Evolutionary conservation across 805 yeast species (phyloP).

Genomic region (Starmerella vitae): DNA sequence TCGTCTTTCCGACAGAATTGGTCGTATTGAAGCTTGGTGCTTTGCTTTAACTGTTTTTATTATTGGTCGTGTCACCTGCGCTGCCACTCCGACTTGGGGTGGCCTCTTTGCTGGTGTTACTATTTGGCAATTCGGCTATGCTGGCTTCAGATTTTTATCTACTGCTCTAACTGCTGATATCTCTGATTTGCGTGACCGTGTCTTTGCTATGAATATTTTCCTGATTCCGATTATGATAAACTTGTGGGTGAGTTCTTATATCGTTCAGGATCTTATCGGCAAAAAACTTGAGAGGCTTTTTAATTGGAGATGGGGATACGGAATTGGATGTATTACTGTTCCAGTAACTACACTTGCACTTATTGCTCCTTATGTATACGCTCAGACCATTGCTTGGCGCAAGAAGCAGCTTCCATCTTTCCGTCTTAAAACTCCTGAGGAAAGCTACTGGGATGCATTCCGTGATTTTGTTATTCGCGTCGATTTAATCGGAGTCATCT

Average conservation of each 20-base stretch:
- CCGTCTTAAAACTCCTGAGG: constrained; percentile 13
- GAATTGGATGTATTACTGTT: constrained; percentile 66
- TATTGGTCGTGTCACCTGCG: constrained; percentile 51
- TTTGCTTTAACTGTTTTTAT: constrained; percentile 41
- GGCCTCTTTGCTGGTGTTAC: constrained; percentile 54
- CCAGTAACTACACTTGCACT: constrained; percentile 52
- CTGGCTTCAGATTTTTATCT: constrained; percentile 47
- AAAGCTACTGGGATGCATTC: constrained; percentile 25
- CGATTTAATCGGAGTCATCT: constrained; percentile 49
- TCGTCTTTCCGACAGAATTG: constrained; percentile 49
- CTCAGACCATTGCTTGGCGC: constrained; percentile 40
- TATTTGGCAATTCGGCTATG: constrained; percentile 42
- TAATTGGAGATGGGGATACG: constrained; percentile 61
- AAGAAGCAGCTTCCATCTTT: constrained; percentile 25
- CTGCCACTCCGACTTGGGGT: constrained; percentile 45
- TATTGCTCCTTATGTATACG: constrained; percentile 40
- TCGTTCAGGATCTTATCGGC: constrained; percentile 12
- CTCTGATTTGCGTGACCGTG: constrained; percentile 58
- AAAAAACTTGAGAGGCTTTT: not conserved
- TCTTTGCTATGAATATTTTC: constrained; percentile 49
- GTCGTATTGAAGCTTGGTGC: constrained; percentile 42
- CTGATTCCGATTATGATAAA: constrained; percentile 61
- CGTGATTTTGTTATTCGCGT: constrained; percentile 40
- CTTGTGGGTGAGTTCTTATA: constrained; percentile 62
- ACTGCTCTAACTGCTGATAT: constrained; percentile 51